Base-by-base conservation (phyloP, 1,284 basidiomycete species). In the Pyrrhoderma noxium region DNA sequence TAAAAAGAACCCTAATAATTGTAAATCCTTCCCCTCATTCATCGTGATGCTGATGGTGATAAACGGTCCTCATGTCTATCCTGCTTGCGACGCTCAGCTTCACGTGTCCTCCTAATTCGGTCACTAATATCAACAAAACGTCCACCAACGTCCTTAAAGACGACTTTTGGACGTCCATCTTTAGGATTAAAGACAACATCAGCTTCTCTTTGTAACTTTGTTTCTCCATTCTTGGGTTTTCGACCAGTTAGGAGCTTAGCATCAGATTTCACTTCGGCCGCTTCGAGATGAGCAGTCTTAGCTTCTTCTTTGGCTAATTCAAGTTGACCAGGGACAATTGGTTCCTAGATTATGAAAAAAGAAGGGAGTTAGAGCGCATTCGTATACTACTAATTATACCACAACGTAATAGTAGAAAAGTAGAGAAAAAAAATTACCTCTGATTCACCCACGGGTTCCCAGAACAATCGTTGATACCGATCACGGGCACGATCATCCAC, bases 401-500 rank as follows among this genome's bases (percentile, higher is more conserved):
- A 45, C 47, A 7, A 23, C 38, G 45, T 25, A 14, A 43, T 22
- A 16, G 14, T 43, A n/a, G 36, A 9, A 16, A 41, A 35, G 3
- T 69, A 18, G 7, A 13, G 44, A 22, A 27, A 3, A 27, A 9
- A 18, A 27, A 79, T 40, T 60, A 85, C 85, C 63, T 76, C 65
- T 56, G 75, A 76, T 58, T 88, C 85, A 11, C 71, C 70, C 27
- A 81, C 73, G 42, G 81, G 77, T 62, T 89, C 85, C 83, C 85
- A 89, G 64, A 84, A 87, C 47, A 79, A 67, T 35, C 81, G 74
- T 58, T 83, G 77, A 61, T 87, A 87, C 13, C 82, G 75, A 55
- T 79, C 74, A 27, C 82, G 76, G 35, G 75, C 75, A 51, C 67
- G 69, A 56, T 82, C 74, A 55, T 77, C 74, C 4, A 73, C 70